Evolutionary conservation across 768 basidiomycete species (phyloP), one percentile per base, ranked within the genome.

Genomic region (Brasilioporus rufonigricans): DNA sequence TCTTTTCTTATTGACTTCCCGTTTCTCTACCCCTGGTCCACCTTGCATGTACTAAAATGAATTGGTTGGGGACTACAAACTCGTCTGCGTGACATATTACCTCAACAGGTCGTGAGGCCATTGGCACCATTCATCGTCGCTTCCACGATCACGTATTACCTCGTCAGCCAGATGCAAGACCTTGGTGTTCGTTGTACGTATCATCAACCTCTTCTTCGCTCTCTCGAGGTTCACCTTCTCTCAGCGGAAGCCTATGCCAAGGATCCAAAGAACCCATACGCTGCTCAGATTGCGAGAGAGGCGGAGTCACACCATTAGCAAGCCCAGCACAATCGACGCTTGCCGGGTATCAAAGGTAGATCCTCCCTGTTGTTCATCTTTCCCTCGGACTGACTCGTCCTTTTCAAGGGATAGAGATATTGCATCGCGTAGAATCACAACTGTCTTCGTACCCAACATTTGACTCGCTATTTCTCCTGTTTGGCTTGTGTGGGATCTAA

Each of bases 251-350:
- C 77, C 65, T 91, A 80, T 69, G 82, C 83, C 61, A 85, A 83
- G 62, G 87, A 92, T 69, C 82, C 90, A 32, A 83, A 83, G 67
- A 93, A 93, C 79, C 91, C 90, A 35, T 89, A 91, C 72, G 87
- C 86, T 11, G 84, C 83, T 23, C 80, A 87, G 65, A 82, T 91
- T 53, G 87, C 91, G 50, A 83, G 81, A 68, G 80, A 87, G 68
- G 59, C 61, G 2, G 74, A 87, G 67, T 65, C 64, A n/a, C 76
- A 76, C 46, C 76, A 77, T 35, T 76, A 68, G 60, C 38, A 44
- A 41, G 10, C 36, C 29, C 5, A 32, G 32, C 33, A 26, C 4
- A 6, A 4, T 40, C n/a, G 4, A n/a, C n/a, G n/a, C n/a, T n/a
- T n/a, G n/a, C n/a, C n/a, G n/a, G 36, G 58, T 48, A 44, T n/a